Evolutionary conservation across 768 basidiomycete genomes (phyloP).

Genomic region (Suillus plorans): DNA sequence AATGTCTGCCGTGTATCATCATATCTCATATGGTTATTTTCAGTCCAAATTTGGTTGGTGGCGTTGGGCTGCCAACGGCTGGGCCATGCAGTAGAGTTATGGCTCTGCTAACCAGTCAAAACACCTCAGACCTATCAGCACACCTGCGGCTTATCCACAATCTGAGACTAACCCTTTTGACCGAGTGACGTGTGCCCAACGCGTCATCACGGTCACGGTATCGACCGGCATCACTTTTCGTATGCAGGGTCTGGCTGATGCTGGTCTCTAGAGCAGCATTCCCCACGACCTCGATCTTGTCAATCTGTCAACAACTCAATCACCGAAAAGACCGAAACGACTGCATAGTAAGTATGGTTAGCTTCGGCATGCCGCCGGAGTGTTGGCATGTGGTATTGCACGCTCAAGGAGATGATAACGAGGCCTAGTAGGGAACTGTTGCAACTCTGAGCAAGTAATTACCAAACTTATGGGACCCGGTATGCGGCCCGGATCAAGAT

Average conservation of each 20-base stretch:
- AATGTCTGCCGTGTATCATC: conserved; percentile 42
- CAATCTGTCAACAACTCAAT: conserved; percentile 36
- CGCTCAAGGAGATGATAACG: conserved; percentile 36
- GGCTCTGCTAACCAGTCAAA: too few species aligned
- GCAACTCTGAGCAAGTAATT: conserved; percentile 36
- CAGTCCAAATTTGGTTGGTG: conserved; percentile 53
- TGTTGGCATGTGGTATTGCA: conserved; percentile 45
- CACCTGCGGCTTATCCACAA: too few species aligned
- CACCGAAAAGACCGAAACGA: conserved; percentile 39
- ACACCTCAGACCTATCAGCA: too few species aligned
- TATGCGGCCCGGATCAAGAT: conserved; percentile 48
- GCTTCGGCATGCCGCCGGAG: conserved; percentile 32
- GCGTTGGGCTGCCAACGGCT: conserved; percentile 40
- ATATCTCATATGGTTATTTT: not conserved
- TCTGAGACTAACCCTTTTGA: too few species aligned
- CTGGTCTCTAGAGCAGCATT: conserved; percentile 40
- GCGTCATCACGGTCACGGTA: too few species aligned
- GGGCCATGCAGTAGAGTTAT: too few species aligned
- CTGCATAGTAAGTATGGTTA: not conserved
- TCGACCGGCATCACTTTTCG: not conserved
- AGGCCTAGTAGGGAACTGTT: conserved; percentile 6
- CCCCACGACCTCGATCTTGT: conserved; percentile 47
- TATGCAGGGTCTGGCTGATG: not conserved
- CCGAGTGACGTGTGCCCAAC: too few species aligned
- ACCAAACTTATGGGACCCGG: conserved; percentile 41